Evolutionary conservation across 805 yeast genomes (phyloP), one percentile per base, ranked within the genome.

Genomic region (Monosporozyma aquatica): DNA sequence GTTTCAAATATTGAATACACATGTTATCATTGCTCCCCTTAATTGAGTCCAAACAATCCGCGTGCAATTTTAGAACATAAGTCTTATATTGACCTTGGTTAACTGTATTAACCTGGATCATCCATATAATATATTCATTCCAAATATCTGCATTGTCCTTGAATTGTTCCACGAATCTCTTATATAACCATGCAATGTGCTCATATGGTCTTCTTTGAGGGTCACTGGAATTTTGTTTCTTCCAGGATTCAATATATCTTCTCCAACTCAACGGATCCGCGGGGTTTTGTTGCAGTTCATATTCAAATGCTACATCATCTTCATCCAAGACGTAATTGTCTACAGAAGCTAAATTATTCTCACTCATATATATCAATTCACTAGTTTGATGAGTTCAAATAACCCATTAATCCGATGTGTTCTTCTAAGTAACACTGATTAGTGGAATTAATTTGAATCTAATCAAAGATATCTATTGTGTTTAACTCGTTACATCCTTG

Each of bases 1-100:
- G 75, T 17, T 62, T 50, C 35, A 81, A 61, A 43, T 76, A 82
- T 46, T 71, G 53, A 1, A 68, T 62, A 74, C 92, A 74, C 25
- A 82, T 70, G 23, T 65, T 48, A 4, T 70, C 69, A 56, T 80
- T 46, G 14, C 42, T 40, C 15, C 11, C 21, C 7, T 21, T 21
- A 4, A 33, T 20, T 7, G 32, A 22, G 18, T 59, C 53, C 43
- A 80, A 50, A 17, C 80, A 66, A 21, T 66, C 53, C 36, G 37
- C 28, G 13, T 36, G 38, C 10, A 26, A 20, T 1, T 11, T 5
- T n/a, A 28, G 14, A 3, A 33, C n/a, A 20, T 37, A 29, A 21
- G 23, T 30, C 10, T 33, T 24, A 13, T 37, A 24, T 9, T 14
- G 11, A 6, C 21, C 33, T 13, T 3, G 13, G 22, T 6, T 5